These are phyloP conservation scores for Pseudogymnoascus sp. DNA, from an alignment of 2,329 filamentous ascomycete genomes.

Conservation along the genomic window DNA sequence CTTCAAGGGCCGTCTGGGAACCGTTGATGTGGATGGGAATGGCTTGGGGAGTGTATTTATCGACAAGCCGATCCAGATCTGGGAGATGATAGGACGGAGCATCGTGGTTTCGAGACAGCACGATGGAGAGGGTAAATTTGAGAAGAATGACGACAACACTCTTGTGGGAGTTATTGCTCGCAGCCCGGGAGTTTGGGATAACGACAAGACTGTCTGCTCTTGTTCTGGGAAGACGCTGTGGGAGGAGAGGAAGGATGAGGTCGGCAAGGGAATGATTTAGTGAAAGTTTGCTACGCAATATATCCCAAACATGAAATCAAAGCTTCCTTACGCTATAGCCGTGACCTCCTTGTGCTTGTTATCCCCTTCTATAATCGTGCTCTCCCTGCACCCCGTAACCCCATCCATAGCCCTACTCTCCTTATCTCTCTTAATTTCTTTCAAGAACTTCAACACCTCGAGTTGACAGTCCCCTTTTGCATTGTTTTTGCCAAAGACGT, in stretches of 20 bases:
- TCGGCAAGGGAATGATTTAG: constrained; percentile 83
- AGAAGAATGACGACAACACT: constrained; percentile 72
- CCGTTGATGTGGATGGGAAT: constrained; percentile 63
- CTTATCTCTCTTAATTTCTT: constrained; percentile 21
- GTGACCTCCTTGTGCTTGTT: neutral
- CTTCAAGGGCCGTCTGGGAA: constrained; percentile 59
- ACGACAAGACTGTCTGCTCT: constrained; percentile 96
- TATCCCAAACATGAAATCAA: neutral
- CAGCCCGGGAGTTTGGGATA: constrained; percentile 97
- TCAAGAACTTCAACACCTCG: constrained; percentile 29
- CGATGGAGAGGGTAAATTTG: constrained; percentile 48
- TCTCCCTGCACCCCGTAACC: neutral
- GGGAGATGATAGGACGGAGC: constrained; percentile 92
- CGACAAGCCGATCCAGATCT: constrained; percentile 75
- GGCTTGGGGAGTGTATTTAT: constrained; percentile 74
- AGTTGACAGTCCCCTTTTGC: constrained; percentile 38
- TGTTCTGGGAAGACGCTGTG: constrained; percentile 97
- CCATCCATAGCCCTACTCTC: constrained; percentile 11
- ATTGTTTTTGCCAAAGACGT: constrained; percentile 37
- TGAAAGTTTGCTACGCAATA: constrained; percentile 8
- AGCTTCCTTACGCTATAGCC: neutral
- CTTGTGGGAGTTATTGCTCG: constrained; percentile 89
- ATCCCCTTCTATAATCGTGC: neutral
- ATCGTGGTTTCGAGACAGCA: constrained; percentile 70
- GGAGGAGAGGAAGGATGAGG: constrained; percentile 90